Evolutionary conservation across 2,329 filamentous ascomycete genomes (phyloP).

Genomic region (Penicillium italicum): DNA sequence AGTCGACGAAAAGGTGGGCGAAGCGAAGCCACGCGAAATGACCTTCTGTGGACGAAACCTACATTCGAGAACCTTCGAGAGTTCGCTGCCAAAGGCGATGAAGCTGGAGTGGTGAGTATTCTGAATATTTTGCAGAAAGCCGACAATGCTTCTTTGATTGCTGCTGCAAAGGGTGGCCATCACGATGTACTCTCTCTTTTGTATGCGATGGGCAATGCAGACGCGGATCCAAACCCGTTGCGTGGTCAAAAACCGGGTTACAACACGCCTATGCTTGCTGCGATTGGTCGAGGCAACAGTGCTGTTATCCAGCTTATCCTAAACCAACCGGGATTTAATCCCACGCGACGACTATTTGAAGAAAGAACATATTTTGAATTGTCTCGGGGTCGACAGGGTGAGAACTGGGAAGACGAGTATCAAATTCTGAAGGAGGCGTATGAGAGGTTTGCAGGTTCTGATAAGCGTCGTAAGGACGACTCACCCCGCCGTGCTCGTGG

Average conservation of each 20-base stretch:
- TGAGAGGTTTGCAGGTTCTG: constrained; percentile 36
- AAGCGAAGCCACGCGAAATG: constrained; percentile 50
- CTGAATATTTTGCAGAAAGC: constrained; percentile 52
- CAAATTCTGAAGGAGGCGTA: constrained; percentile 69
- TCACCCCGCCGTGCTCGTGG: constrained; percentile 42
- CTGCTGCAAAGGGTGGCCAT: constrained; percentile 87
- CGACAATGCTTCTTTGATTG: constrained; percentile 83
- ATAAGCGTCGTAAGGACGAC: constrained; percentile 33
- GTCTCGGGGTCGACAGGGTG: constrained; percentile 74
- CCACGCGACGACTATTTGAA: constrained; percentile 67
- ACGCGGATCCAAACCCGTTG: constrained; percentile 67
- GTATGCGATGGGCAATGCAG: constrained; percentile 62
- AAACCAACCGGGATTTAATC: constrained; percentile 75
- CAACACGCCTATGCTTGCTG: constrained; percentile 88
- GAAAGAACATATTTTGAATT: constrained; percentile 85
- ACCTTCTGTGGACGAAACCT: constrained; percentile 50
- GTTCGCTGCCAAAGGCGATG: constrained; percentile 50
- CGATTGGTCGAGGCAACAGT: constrained; percentile 83
- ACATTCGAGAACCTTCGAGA: constrained; percentile 49
- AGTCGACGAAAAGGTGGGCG: constrained; percentile 46
- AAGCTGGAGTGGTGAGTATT: constrained; percentile 48
- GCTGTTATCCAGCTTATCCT: constrained; percentile 79
- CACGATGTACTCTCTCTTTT: constrained; percentile 79
- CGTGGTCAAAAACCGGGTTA: constrained; percentile 60
- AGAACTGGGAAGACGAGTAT: constrained; percentile 86